Evolutionary conservation across 345 rosid genomes (phyloP).

Genomic region (Moricandia moricandioides): DNA sequence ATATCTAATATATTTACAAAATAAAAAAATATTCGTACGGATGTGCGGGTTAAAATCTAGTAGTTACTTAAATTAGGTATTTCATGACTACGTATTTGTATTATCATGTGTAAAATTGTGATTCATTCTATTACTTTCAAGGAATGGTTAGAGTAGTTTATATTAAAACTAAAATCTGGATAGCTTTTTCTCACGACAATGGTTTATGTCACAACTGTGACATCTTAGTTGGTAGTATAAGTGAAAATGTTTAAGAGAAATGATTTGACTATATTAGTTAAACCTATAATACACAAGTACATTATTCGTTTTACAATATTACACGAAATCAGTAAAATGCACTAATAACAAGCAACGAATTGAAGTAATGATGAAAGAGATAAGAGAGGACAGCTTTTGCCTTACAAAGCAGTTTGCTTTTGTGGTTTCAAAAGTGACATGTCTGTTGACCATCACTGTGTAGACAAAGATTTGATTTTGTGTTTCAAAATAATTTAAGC

Average conservation of each 20-base stretch:
- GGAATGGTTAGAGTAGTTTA: background rate
- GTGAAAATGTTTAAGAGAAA: too few species aligned
- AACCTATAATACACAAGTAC: too few species aligned
- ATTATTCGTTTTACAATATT: background rate
- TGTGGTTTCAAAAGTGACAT: conserved; percentile 38
- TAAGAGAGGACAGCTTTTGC: conserved; percentile 50
- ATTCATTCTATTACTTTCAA: background rate
- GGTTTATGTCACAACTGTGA: background rate
- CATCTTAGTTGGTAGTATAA: too few species aligned
- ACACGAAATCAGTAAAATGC: conserved; percentile 20
- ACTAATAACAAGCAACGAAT: too few species aligned
- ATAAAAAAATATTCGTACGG: too few species aligned
- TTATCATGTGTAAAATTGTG: background rate
- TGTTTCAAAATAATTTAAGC: conserved; percentile 11
- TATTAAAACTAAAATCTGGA: background rate
- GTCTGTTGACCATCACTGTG: conserved; percentile 50
- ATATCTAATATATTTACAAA: too few species aligned
- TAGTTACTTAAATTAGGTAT: background rate
- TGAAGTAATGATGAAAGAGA: conserved; percentile 34
- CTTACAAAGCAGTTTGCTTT: conserved; percentile 58
- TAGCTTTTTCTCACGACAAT: background rate
- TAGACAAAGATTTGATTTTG: conserved; percentile 38
- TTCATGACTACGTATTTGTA: background rate
- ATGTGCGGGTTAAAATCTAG: too few species aligned
- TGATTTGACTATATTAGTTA: too few species aligned